Conservation (phyloP, 2,329 filamentous ascomycete genomes). For the Pestalotiopsis fici region DNA sequence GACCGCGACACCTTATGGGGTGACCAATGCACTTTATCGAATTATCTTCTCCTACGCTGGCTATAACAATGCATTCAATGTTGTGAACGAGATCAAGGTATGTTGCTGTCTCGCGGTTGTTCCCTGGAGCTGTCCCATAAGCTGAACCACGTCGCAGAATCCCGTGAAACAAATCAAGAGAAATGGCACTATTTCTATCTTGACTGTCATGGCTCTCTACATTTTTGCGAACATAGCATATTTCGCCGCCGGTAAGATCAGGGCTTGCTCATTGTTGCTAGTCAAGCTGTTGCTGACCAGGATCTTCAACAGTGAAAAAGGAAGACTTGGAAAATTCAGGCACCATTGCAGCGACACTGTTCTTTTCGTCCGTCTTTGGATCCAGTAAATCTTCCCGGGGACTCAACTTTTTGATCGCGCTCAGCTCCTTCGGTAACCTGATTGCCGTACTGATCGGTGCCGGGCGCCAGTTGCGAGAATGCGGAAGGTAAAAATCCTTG, state of each 20-base stretch:
- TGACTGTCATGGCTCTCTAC: constrained; percentile 55
- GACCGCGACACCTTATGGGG: constrained; percentile 28
- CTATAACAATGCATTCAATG: constrained; percentile 61
- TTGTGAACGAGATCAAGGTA: constrained; percentile 61
- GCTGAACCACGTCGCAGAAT: constrained; percentile 36
- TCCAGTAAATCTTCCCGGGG: constrained; percentile 46
- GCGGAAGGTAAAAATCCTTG: constrained; percentile 41
- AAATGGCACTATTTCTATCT: constrained; percentile 49
- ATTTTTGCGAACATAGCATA: constrained; percentile 63
- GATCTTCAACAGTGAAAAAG: constrained; percentile 52
- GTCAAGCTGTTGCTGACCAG: too few species aligned
- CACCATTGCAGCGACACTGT: constrained; percentile 56
- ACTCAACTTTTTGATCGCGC: constrained; percentile 57
- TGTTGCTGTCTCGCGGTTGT: not conserved
- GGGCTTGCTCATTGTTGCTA: too few species aligned
- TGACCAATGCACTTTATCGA: constrained; percentile 57
- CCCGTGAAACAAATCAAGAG: constrained; percentile 56
- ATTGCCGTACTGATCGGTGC: constrained; percentile 55
- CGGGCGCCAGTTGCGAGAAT: constrained; percentile 61
- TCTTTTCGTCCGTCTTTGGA: constrained; percentile 62
- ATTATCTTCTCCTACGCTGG: constrained; percentile 61
- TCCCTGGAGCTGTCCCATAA: not conserved
- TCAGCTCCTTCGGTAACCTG: constrained; percentile 61
- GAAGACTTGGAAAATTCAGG: constrained; percentile 52
- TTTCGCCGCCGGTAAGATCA: constrained; percentile 49